These are phyloP conservation scores for Phanerochaete sordida DNA, from an alignment of 768 basidiomycete genomes.

Conservation along the genomic window DNA sequence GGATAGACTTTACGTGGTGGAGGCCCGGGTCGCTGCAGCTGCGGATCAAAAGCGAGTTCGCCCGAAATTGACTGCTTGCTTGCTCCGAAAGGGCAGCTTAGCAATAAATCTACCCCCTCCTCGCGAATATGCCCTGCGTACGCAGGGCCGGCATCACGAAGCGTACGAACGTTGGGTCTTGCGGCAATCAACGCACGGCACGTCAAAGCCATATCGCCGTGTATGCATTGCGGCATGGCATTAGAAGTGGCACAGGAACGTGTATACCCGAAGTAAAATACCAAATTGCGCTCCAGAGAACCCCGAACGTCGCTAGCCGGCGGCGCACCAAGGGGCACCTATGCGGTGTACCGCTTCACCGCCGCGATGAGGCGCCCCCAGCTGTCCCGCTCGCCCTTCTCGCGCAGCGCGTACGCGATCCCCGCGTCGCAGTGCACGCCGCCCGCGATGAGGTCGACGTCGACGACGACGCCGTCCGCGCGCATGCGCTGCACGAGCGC, in stretches of 20 bases:
- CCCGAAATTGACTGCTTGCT: too few species aligned
- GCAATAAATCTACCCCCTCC: too few species aligned
- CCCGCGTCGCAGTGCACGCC: constrained; percentile 12
- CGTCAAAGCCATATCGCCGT: not conserved
- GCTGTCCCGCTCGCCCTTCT: constrained; percentile 2
- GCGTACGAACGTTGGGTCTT: not conserved
- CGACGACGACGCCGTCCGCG: constrained; percentile 14
- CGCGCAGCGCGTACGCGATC: constrained; percentile 9
- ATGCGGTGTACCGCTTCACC: constrained; percentile 3
- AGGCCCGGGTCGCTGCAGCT: too few species aligned
- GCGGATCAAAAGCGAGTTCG: too few species aligned
- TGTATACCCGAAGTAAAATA: not conserved
- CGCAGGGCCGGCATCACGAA: not conserved
- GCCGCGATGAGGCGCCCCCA: constrained; percentile 2
- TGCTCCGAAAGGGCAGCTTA: too few species aligned
- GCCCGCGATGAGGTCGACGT: constrained; percentile 8
- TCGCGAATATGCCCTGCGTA: too few species aligned
- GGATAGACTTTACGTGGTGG: too few species aligned
- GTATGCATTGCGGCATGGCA: not conserved
- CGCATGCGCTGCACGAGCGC: constrained; percentile 3
- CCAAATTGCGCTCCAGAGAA: not conserved
- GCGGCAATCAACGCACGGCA: not conserved
- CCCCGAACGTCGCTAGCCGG: not conserved
- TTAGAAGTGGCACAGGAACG: not conserved
- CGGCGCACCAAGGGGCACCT: not conserved